These are phyloP conservation scores for Zymoseptoria tritici DNA, from an alignment of 2,329 filamentous ascomycete species.

Conservation along the genomic window DNA sequence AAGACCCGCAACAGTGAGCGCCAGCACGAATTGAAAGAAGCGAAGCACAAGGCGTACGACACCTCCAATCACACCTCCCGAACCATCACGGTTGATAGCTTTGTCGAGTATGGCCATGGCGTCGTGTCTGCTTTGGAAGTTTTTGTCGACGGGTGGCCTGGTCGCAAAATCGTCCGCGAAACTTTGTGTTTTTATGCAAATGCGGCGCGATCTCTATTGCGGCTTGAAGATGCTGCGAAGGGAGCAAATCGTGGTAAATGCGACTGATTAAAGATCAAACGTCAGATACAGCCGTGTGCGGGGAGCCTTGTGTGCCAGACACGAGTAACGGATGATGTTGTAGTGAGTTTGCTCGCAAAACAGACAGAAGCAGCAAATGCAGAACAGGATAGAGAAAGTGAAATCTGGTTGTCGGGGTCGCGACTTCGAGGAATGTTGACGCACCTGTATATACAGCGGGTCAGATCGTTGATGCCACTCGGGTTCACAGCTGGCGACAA, in stretches of 20 bases:
- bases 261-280: background rate
- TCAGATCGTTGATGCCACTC: background rate
- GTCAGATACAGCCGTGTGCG: background rate
- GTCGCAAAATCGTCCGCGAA: background rate
- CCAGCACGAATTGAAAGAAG: slow-evolving; percentile 68
- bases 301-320: background rate
- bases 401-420: background rate
- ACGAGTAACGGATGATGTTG: background rate
- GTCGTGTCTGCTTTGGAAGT: background rate
- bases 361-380: background rate
- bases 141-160: background rate
- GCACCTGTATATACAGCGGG: background rate
- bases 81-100: slow-evolving; percentile 15
- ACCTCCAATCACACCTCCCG: slow-evolving; percentile 32
- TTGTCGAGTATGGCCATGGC: slow-evolving; percentile 24
- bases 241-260: background rate
- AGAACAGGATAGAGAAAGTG: background rate
- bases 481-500: background rate
- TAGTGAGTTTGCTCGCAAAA: background rate
- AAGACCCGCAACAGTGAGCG: slow-evolving; percentile 67
- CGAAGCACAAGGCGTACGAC: slow-evolving; percentile 57
- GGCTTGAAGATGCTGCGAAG: background rate
- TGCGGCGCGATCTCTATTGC: background rate
- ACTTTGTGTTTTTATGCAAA: background rate
- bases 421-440: background rate